Percentiles rank a stretch among this genome's conserved stretches.
These are phyloP conservation scores for Podosphaera fusca DNA, from an alignment of 2,329 filamentous ascomycete species.

Conservation along the genomic window DNA sequence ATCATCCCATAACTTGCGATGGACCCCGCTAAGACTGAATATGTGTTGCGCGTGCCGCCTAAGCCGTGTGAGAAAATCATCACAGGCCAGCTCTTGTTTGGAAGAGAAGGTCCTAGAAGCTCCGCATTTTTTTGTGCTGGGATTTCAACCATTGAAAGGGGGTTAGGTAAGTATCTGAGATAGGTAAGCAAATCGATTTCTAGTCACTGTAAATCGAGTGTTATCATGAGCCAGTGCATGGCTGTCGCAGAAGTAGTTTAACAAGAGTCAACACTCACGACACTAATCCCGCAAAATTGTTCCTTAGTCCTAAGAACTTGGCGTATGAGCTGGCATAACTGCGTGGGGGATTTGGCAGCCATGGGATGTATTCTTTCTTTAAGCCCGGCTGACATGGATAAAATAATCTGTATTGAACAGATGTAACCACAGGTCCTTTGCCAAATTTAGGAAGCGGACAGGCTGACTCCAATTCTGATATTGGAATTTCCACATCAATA, in stretches of 20 bases:
- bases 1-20: conserved; percentile 62
- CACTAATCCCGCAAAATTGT: conserved; percentile 31
- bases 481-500: conserved; percentile 58
- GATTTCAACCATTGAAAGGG: conserved; percentile 51
- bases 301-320: conserved; percentile 46
- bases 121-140: conserved; percentile 50
- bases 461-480: conserved; percentile 32
- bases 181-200: too few species aligned
- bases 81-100: conserved; percentile 45
- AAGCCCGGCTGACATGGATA: conserved; percentile 39
- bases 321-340: conserved; percentile 54
- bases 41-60: conserved; percentile 59
- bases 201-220: too few species aligned
- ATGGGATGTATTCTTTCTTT: conserved; percentile 34
- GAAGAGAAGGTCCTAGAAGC: conserved; percentile 26
- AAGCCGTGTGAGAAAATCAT: conserved; percentile 74
- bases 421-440: conserved; percentile 27
- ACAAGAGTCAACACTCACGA: conserved; percentile 24
- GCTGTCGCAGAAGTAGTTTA: conserved; percentile 2
- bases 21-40: conserved; percentile 61
- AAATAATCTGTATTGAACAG: conserved; percentile 60
- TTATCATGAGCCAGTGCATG: too few species aligned
- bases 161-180: conserved; percentile 38
- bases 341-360: conserved; percentile 57
- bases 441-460: conserved; percentile 28